Conservation (phyloP, 768 basidiomycete species). For the Hypholoma fasciculare region DNA sequence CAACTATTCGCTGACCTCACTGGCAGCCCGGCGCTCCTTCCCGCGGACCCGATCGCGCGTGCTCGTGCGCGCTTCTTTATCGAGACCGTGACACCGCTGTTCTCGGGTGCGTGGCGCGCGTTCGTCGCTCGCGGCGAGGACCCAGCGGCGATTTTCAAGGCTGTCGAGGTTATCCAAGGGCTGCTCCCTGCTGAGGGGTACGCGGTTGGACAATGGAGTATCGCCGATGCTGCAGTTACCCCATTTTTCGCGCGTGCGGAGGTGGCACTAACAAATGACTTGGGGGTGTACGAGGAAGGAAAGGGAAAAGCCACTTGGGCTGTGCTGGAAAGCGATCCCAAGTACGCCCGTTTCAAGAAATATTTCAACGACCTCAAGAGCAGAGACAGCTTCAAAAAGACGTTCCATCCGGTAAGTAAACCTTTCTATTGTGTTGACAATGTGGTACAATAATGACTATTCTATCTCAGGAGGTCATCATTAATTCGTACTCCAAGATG, state of each 20-base stretch:
- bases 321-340: slow-evolving; percentile 38
- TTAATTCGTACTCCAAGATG: no score
- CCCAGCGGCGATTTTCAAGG: slow-evolving; percentile 39
- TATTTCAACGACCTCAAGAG: slow-evolving; percentile 49
- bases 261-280: slow-evolving; percentile 43
- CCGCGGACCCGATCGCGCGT: no score
- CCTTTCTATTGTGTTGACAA: no score
- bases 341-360: slow-evolving; percentile 47
- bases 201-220: slow-evolving; percentile 51
- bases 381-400: slow-evolving; percentile 54
- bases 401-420: slow-evolving; percentile 37
- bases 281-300: slow-evolving; percentile 50
- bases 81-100: no score
- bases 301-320: slow-evolving; percentile 45
- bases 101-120: no score
- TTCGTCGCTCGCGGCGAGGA: slow-evolving; percentile 39
- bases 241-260: slow-evolving; percentile 60
- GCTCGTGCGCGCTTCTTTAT: no score
- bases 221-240: slow-evolving; percentile 60
- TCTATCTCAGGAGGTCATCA: no score
- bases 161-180: slow-evolving; percentile 46
- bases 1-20: slow-evolving; percentile 68
- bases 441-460: no score
- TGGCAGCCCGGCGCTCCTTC: slow-evolving; percentile 19
- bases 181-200: slow-evolving; percentile 50